Evolutionary conservation across 2,329 filamentous ascomycete genomes (phyloP).

Genomic region (Penicillium sp.): DNA sequence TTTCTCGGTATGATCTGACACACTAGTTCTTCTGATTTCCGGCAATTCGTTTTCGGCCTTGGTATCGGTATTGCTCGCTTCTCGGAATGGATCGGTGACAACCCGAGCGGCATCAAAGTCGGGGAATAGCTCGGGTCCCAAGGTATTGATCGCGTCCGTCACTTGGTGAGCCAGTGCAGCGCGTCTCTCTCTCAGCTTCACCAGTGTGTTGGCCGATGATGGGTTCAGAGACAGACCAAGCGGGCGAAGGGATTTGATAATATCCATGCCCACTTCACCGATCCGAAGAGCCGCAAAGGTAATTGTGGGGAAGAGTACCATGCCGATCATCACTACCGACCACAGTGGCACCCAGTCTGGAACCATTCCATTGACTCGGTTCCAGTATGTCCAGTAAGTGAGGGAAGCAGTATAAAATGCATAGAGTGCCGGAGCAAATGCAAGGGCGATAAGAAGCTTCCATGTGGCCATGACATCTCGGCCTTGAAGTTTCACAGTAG

Average conservation of each 20-base stretch:
- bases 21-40: constrained; percentile 27
- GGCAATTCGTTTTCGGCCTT: constrained; percentile 19
- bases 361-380: constrained; percentile 78
- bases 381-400: constrained; percentile 74
- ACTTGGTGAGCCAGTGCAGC: constrained; percentile 76
- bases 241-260: constrained; percentile 88
- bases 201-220: constrained; percentile 77
- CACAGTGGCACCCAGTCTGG: constrained; percentile 79
- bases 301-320: constrained; percentile 79
- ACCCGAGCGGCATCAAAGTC: constrained; percentile 82
- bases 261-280: constrained; percentile 98
- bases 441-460: constrained; percentile 87
- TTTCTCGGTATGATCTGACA: constrained; percentile 23
- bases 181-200: constrained; percentile 71
- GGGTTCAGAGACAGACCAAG: constrained; percentile 83
- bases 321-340: constrained; percentile 70
- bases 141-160: constrained; percentile 87
- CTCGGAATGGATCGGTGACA: constrained; percentile 54
- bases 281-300: constrained; percentile 93
- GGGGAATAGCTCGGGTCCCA: constrained; percentile 95
- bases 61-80: constrained; percentile 20
- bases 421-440: constrained; percentile 77
- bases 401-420: constrained; percentile 75
- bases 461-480: constrained; percentile 90
- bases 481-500: constrained; percentile 83